Evolutionary conservation across 2,329 filamentous ascomycete genomes (phyloP), one percentile per base, ranked within the genome.

Genomic region (Paraphoma sp.): DNA sequence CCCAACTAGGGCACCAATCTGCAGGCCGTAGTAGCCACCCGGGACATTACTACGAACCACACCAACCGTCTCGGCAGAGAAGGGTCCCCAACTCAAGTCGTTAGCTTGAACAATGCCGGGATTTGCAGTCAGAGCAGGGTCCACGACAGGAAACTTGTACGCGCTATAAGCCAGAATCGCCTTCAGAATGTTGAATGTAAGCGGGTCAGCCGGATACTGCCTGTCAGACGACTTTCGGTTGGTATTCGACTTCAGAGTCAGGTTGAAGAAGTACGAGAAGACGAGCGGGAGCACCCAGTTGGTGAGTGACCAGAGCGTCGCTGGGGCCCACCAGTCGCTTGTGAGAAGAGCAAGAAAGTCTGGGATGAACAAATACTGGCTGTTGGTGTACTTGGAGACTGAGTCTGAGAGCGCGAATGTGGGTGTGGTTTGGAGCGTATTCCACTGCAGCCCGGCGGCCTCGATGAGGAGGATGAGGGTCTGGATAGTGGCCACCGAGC

Each of bases 111-210:
- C 86, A 48, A 85, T 83, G 33, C 85, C 86, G 4, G 68, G 57
- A 28, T 67, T 47, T 49, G 63, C 67, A 6, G 60, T 56, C 23
- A 68, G 16, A n/a, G 51, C 48, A 4, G 62, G 48, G 28, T 64
- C 57, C 16, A 58, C 53, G 9, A 55, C 56, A 29, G 67, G 63
- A 29, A 69, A 50, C 9, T 84, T 86, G 73, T 93, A 97, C 16
- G 97, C 88, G 33, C 94, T 84, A 76, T 90, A 97, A 7, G 91
- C 88, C 56, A 93, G 78, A 52, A 98, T 75, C 0, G 90, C 93
- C 81, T 97, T 97, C 67, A 87, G 87, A 54, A 98, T 88, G 80
- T 93, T 96, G 80, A 96, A 99, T 18, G 89, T 90, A 72, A 98
- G 80, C 4, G 93, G 93, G 74, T 99, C 95, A 62, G 94, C 87